Evolutionary conservation across 164 flowering plant species (phyloP).

Genomic region (Magnolia officinalis): DNA sequence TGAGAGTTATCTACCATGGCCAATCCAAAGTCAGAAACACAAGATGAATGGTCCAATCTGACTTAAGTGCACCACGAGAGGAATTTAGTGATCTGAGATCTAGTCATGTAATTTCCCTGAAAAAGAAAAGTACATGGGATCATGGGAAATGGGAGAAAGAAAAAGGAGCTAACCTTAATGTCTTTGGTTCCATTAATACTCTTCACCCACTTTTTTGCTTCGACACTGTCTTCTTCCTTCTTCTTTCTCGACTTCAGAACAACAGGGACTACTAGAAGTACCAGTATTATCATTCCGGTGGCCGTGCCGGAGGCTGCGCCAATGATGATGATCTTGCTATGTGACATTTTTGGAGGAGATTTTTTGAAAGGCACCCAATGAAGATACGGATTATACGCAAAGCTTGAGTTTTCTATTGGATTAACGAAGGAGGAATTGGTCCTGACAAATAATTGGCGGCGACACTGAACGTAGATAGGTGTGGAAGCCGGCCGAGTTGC

Average conservation of each 20-base stretch:
- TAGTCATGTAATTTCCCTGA: no score
- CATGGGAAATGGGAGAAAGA: not conserved
- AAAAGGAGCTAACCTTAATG: constrained; percentile 44
- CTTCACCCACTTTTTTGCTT: constrained; percentile 76
- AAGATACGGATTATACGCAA: constrained; percentile 52
- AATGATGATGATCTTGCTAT: constrained; percentile 23
- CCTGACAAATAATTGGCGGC: constrained; percentile 54
- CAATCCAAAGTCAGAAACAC: no score
- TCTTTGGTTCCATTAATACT: constrained; percentile 56
- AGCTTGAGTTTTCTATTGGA: constrained; percentile 17
- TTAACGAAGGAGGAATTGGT: constrained; percentile 41
- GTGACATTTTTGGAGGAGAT: constrained; percentile 11
- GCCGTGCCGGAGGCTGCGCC: constrained; percentile 29
- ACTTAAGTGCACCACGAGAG: no score
- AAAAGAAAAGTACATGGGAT: not conserved
- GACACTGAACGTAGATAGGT: constrained; percentile 50
- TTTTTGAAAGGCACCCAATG: constrained; percentile 44
- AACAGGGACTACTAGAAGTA: constrained; percentile 30
- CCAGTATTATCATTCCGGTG: constrained; percentile 36
- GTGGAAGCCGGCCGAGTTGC: constrained; percentile 37
- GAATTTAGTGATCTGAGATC: no score
- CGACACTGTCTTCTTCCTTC: constrained; percentile 62
- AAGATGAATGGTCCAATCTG: no score
- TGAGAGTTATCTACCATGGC: no score
- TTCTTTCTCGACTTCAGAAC: constrained; percentile 29